phyloP scores from a whole-genome alignment of 2,329 filamentous ascomycete genomes.

The Juglanconis juglandina region DNA sequence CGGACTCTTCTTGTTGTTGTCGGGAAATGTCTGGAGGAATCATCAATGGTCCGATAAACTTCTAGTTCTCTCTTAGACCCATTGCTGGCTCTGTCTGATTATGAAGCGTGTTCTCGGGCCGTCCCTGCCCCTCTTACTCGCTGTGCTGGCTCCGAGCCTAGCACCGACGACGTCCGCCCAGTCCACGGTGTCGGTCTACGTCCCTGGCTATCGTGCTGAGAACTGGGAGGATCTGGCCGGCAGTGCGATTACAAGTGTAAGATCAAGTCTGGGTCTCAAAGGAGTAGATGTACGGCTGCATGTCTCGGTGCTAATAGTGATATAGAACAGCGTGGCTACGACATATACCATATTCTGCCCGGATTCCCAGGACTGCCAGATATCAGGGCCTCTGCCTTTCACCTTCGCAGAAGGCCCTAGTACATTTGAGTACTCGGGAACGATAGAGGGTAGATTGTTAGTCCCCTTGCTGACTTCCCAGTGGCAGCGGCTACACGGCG shows the following conservation, averaged over 20 bases:
- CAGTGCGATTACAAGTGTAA: slow-evolving; percentile 42
- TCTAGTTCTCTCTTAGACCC: too few relatives aligned
- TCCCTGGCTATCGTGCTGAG: slow-evolving; percentile 40
- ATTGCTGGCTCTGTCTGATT: not conserved
- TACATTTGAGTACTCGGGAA: slow-evolving; percentile 30
- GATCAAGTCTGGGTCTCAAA: slow-evolving; percentile 11
- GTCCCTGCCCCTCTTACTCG: slow-evolving; percentile 8
- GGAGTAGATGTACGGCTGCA: slow-evolving; percentile 21
- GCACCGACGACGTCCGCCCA: slow-evolving; percentile 20
- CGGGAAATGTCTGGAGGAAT: too few relatives aligned
- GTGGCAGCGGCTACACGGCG: too few relatives aligned
- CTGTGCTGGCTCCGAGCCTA: slow-evolving; percentile 10
- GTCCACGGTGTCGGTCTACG: slow-evolving; percentile 41
- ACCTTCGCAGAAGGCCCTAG: slow-evolving; percentile 43
- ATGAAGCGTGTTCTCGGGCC: slow-evolving; percentile 11
- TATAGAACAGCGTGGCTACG: slow-evolving; percentile 37
- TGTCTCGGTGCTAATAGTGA: not conserved
- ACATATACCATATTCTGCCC: slow-evolving; percentile 49
- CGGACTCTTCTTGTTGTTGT: too few relatives aligned
- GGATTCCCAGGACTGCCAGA: slow-evolving; percentile 37
- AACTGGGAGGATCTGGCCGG: slow-evolving; percentile 44
- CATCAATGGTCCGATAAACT: not conserved
- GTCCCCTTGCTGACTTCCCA: not conserved
- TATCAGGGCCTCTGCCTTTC: slow-evolving; percentile 46
- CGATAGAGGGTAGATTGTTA: slow-evolving; percentile 7